These are phyloP conservation scores for Xenosphaeropsis pyriputrescens DNA, from an alignment of 2,329 filamentous ascomycete genomes.

Conservation along the genomic window DNA sequence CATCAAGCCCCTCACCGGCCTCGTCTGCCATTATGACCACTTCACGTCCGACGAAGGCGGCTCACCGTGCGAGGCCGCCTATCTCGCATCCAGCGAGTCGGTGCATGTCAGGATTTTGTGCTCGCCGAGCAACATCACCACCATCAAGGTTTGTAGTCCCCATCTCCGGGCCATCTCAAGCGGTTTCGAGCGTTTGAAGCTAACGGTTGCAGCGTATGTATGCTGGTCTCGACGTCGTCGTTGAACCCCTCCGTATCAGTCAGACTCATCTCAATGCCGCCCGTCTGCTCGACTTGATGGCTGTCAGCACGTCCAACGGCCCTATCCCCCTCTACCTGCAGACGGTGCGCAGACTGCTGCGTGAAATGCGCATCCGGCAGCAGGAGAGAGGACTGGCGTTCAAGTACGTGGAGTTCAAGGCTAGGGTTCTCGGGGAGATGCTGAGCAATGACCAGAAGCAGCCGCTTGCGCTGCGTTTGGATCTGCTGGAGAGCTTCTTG, in stretches of 20 bases:
- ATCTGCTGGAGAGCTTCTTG: conserved; percentile 51
- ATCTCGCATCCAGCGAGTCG: conserved; percentile 27
- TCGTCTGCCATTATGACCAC: conserved; percentile 41
- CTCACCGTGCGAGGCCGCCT: conserved; percentile 36
- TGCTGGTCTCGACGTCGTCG: conserved; percentile 22
- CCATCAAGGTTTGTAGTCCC: conserved; percentile 18
- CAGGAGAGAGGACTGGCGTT: conserved; percentile 20
- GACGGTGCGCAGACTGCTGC: conserved; percentile 29
- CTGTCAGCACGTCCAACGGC: conserved; percentile 22
- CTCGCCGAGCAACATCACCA: conserved; percentile 28
- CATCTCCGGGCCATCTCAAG: too few species aligned
- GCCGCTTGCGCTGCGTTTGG: conserved; percentile 43
- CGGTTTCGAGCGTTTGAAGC: too few species aligned
- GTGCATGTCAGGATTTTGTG: conserved; percentile 35
- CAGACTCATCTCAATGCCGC: conserved; percentile 32
- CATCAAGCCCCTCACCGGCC: conserved; percentile 29
- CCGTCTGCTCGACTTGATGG: conserved; percentile 40
- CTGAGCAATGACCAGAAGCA: conserved; percentile 32
- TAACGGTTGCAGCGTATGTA: conserved; percentile 18
- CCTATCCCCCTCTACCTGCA: conserved; percentile 34
- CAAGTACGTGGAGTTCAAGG: conserved; percentile 28
- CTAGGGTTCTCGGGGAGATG: conserved; percentile 16
- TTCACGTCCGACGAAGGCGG: conserved; percentile 21
- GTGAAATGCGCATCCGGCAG: conserved; percentile 29
- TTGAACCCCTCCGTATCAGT: conserved; percentile 29